Percentiles rank a stretch among this genome's conserved stretches.
phyloP scores from a whole-genome alignment of 306 rosid genomes.

The Medicago lupulina region DNA sequence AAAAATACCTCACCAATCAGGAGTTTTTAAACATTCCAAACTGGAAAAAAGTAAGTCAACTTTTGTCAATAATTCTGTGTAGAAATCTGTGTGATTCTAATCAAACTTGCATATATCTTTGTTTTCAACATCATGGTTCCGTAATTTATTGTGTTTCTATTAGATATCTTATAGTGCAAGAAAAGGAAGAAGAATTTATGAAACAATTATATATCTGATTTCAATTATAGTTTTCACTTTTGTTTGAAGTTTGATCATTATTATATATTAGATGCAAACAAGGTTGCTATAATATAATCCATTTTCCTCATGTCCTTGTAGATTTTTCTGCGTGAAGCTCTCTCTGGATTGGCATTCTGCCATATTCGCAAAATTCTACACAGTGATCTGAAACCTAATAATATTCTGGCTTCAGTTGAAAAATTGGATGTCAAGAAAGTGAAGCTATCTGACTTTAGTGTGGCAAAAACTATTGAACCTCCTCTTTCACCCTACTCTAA shows the following conservation, averaged over 20 bases:
- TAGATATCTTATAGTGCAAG: background rate
- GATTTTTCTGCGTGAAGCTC: conserved; percentile 4
- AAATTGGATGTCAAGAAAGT: background rate
- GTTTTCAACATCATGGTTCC: background rate
- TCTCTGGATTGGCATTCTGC: conserved; percentile 9
- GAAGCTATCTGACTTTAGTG: conserved; percentile 13
- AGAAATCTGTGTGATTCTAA: background rate
- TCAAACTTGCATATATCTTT: background rate
- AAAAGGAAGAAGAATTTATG: background rate
- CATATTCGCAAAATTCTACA: conserved; percentile 27
- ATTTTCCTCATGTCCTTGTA: conserved; percentile 4
- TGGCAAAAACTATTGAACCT: conserved; percentile 4
- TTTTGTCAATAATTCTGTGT: background rate
- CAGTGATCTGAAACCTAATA: conserved; percentile 31
- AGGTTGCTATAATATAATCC: background rate
- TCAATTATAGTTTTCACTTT: background rate
- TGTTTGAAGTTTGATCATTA: background rate
- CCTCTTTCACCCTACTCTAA: conserved; percentile 11
- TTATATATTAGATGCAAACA: no score
- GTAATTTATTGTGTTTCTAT: background rate
- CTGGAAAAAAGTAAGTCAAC: background rate
- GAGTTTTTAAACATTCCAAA: no score
- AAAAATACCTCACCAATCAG: background rate
- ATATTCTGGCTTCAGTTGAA: background rate
- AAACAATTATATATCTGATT: background rate